A percentile compares a stretch with the other conserved stretches of the same genome.
These are phyloP conservation scores for Silene noctiflora DNA, from an alignment of 179 eudicot species.

Conservation along the genomic window DNA sequence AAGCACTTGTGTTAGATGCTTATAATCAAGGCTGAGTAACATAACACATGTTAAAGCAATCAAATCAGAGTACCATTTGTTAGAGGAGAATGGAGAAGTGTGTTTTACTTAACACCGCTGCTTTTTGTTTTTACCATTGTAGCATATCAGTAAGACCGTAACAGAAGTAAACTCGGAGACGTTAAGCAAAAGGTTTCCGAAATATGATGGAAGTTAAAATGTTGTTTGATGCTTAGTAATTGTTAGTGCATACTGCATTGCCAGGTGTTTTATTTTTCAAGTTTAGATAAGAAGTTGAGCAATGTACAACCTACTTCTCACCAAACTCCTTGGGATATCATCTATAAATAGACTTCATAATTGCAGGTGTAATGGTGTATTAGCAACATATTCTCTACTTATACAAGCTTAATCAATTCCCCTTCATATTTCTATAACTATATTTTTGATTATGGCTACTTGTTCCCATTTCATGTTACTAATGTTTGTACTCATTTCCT, in stretches of 20 bases:
- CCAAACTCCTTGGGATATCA: constrained; percentile 3
- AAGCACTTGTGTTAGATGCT: too few species aligned
- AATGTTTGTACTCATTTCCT: neutral
- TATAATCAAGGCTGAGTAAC: neutral
- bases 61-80: too few species aligned
- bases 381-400: neutral
- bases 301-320: constrained; percentile 18
- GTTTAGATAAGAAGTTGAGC: constrained; percentile 18
- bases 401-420: neutral
- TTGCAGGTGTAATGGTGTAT: neutral
- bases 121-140: neutral
- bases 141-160: neutral
- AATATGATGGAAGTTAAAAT: neutral
- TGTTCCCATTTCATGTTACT: neutral
- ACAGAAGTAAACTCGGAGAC: constrained; percentile 4
- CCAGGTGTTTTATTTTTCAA: constrained; percentile 10
- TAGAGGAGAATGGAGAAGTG: too few species aligned
- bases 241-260: neutral
- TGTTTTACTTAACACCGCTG: too few species aligned
- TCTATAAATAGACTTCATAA: constrained; percentile 11
- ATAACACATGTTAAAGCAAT: too few species aligned
- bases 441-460: neutral
- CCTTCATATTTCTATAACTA: neutral
- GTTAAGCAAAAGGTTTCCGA: constrained; percentile 6
- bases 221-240: neutral